Base-by-base conservation (phyloP, 805 yeast genomes). In the Barnettozyma pratensis region DNA sequence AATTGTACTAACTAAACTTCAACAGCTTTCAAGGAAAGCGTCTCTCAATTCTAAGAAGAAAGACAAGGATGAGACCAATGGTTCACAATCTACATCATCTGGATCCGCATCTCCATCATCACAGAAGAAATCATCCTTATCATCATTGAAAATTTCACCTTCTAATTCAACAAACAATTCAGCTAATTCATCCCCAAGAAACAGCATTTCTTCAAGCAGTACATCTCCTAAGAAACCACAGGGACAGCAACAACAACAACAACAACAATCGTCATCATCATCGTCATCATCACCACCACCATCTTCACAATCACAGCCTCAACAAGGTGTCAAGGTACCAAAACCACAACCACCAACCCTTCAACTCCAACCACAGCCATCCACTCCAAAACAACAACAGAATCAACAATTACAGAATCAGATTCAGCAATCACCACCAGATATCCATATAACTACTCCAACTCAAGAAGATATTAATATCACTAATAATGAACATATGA, bases 41-140 rank as follows among this genome's bases (percentile, higher is more conserved):
- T 68, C 72, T 4, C 56, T 66, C 7, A 51, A 53, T 42, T 68
- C 68, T 39, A 74, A 55, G 70, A 74, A 50, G 71, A 75, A 62
- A 73, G 75, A 44, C 67, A 73, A 54, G 54, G 56, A 52, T 51
- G 55, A 59, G 58, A 48, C 46, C 46, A 59, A 52, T 37, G 56
- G 8, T 48, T 52, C 53, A 38, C 42, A 59, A 14, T 47, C 46
- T 37, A 53, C 62, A 10, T 37, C 46, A 19, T 8, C 34, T 36
- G 27, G 30, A 26, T 14, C 44, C 42, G 26, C 48, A 32, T 37
- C 42, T 9, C 19, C 51, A n/a, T 14, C 43, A 10, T 11, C 44
- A 31, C 37, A 28, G 1, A 39, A 29, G 29, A 39, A 36, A 27
- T 29, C 39, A 6, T 28, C 47, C 4, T 11, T 9, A 14, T 30